phyloP scores from a whole-genome alignment of 306 rosid genomes.

The Lablab purpureus region DNA sequence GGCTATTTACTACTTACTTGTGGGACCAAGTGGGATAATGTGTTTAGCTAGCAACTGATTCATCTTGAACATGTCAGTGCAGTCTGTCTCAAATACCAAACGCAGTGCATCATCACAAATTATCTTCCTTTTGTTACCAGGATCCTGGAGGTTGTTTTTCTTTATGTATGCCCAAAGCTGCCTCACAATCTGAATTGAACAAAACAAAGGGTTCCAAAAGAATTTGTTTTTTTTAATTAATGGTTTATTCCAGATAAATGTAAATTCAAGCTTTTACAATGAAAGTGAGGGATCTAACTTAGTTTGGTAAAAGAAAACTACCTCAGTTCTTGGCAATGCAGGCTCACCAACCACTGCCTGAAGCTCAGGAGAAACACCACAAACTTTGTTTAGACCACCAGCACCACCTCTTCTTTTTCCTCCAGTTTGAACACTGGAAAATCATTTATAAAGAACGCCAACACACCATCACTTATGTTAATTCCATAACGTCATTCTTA shows the following conservation, averaged over 20 bases:
- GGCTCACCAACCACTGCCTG: slow-evolving; percentile 80
- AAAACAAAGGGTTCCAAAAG: not conserved
- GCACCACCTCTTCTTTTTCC: slow-evolving; percentile 79
- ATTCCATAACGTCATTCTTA: slow-evolving; percentile 4
- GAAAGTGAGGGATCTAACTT: not conserved
- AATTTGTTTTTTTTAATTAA: not conserved
- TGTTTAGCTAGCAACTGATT: slow-evolving; percentile 87
- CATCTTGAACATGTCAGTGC: slow-evolving; percentile 95
- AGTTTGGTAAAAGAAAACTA: slow-evolving; percentile 22
- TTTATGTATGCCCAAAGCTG: slow-evolving; percentile 93
- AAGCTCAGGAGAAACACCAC: slow-evolving; percentile 82
- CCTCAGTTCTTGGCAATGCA: slow-evolving; percentile 84
- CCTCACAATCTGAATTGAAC: slow-evolving; percentile 71
- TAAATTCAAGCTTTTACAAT: not conserved
- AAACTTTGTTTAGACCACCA: slow-evolving; percentile 80
- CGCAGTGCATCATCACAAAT: slow-evolving; percentile 84
- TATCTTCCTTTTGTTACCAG: slow-evolving; percentile 82
- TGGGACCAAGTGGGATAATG: slow-evolving; percentile 71
- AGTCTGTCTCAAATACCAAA: slow-evolving; percentile 80
- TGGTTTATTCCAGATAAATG: not conserved
- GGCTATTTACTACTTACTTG: slow-evolving; percentile 55
- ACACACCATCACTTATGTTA: slow-evolving; percentile 25
- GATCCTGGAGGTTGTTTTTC: slow-evolving; percentile 88
- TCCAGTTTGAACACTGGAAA: slow-evolving; percentile 60
- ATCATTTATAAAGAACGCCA: slow-evolving; percentile 8